Evolutionary conservation across 2,329 filamentous ascomycete genomes (phyloP).

Genomic region (Colletotrichum sp.): DNA sequence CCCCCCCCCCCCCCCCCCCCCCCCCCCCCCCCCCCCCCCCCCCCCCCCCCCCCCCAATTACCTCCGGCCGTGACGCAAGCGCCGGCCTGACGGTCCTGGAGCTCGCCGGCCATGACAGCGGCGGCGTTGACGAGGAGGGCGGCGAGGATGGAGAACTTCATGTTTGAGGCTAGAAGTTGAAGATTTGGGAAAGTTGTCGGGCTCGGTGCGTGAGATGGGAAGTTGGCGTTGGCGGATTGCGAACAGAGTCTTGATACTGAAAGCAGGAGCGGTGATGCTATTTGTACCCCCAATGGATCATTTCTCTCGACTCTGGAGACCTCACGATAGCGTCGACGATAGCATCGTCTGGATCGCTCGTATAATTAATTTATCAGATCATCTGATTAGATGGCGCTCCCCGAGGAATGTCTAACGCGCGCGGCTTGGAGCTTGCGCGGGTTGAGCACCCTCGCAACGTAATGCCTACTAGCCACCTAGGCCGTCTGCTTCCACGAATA

Average conservation of each 20-base stretch:
- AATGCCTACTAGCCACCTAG: rapidly evolving
- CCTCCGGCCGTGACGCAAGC: background rate
- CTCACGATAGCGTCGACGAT: background rate
- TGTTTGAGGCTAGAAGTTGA: rapidly evolving
- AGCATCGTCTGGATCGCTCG: rapidly evolving
- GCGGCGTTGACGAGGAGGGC: background rate
- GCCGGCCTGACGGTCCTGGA: background rate
- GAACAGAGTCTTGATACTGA: background rate
- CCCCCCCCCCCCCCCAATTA: too few relatives aligned
- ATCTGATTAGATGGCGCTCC: background rate
- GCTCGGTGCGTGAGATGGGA: too few relatives aligned
- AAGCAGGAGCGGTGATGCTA: background rate
- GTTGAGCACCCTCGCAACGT: rapidly evolving
- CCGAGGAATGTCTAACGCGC: background rate
- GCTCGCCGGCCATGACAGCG: background rate
- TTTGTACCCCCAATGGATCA: background rate
- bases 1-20: too few relatives aligned
- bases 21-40: too few relatives aligned
- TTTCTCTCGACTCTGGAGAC: background rate
- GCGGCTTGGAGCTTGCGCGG: background rate
- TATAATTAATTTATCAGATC: background rate
- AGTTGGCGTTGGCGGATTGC: too few relatives aligned
- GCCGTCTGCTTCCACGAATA: too few relatives aligned
- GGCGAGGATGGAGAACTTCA: background rate
- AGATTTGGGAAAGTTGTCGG: rapidly evolving